A percentile compares a stretch with the other conserved stretches of the same genome.
phyloP scores from a whole-genome alignment of 2,329 filamentous ascomycete species.

The Tolypocladium guangdongense region DNA sequence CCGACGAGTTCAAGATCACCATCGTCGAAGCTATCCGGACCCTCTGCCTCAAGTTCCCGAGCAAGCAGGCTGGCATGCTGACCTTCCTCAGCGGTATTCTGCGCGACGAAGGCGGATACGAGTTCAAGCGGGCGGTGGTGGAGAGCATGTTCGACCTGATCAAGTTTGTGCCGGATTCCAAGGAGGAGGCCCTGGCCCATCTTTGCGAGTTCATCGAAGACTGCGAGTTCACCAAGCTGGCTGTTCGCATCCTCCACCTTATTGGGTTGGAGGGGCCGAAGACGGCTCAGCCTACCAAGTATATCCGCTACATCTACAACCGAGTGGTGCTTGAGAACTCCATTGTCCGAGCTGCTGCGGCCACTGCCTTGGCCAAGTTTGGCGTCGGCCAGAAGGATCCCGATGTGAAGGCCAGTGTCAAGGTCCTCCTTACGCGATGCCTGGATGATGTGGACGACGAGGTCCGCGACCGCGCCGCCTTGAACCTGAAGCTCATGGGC shows the following conservation, averaged over 20 bases:
- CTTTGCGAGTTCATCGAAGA: slow-evolving; percentile 99
- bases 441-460: slow-evolving; percentile 96
- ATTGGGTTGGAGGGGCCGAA: slow-evolving; percentile 91
- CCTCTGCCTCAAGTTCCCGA: slow-evolving; percentile 92
- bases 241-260: slow-evolving; percentile 87
- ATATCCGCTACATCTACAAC: slow-evolving; percentile 99
- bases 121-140: slow-evolving; percentile 95
- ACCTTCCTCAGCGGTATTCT: slow-evolving; percentile 95
- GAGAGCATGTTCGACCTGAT: slow-evolving; percentile 99
- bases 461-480: slow-evolving; percentile 85
- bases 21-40: slow-evolving; percentile 97
- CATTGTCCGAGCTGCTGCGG: slow-evolving; percentile 86
- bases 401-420: slow-evolving; percentile 92
- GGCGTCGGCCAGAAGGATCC: slow-evolving; percentile 93
- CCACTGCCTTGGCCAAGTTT: slow-evolving; percentile 93
- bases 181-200: slow-evolving; percentile 76
- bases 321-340: slow-evolving; percentile 95
- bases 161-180: slow-evolving; percentile 90
- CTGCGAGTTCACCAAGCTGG: slow-evolving; percentile 97
- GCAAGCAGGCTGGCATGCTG: slow-evolving; percentile 96
- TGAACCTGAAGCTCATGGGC: slow-evolving; percentile 86
- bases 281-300: slow-evolving; percentile 93
- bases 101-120: slow-evolving; percentile 92
- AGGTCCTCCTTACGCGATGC: slow-evolving; percentile 84
- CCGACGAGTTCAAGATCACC: slow-evolving; percentile 99